Percentiles rank a stretch among this genome's conserved stretches.
Conservation (phyloP, 1,284 basidiomycete species). For the Fomitopsis betulina region DNA sequence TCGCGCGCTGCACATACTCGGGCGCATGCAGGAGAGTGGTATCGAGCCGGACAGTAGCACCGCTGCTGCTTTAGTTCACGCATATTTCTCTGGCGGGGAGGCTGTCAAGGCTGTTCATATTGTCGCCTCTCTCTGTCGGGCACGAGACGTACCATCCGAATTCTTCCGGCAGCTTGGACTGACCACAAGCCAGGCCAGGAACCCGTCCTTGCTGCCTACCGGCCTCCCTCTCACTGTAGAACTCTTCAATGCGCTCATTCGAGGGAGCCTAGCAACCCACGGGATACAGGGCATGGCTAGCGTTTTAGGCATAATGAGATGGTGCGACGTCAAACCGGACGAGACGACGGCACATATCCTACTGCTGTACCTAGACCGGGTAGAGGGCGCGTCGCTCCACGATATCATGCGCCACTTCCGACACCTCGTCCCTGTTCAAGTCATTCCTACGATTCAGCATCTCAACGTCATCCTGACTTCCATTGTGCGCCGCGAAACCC, state of each 20-base stretch:
- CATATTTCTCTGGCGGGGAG: slow-evolving; percentile 44
- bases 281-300: slow-evolving; percentile 42
- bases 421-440: slow-evolving; percentile 31
- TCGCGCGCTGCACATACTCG: slow-evolving; percentile 42
- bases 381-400: slow-evolving; percentile 36
- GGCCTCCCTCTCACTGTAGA: slow-evolving; percentile 34
- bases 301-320: slow-evolving; percentile 51
- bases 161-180: slow-evolving; percentile 22
- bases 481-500: slow-evolving; percentile 38
- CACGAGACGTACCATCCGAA: slow-evolving; percentile 16
- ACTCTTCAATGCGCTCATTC: slow-evolving; percentile 57
- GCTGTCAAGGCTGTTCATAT: slow-evolving; percentile 45
- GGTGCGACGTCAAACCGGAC: slow-evolving; percentile 44
- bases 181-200: background rate
- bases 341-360: slow-evolving; percentile 49
- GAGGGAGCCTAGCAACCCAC: slow-evolving; percentile 39
- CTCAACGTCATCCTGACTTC: slow-evolving; percentile 39
- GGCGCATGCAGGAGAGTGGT: slow-evolving; percentile 40
- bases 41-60: slow-evolving; percentile 43
- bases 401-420: slow-evolving; percentile 44
- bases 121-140: slow-evolving; percentile 40
- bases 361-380: slow-evolving; percentile 42
- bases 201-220: slow-evolving; percentile 8
- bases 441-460: slow-evolving; percentile 42
- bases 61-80: slow-evolving; percentile 50